These are phyloP conservation scores for Entrophospora sp. DNA, from an alignment of 192 early-diverging fungal species.

Conservation along the genomic window DNA sequence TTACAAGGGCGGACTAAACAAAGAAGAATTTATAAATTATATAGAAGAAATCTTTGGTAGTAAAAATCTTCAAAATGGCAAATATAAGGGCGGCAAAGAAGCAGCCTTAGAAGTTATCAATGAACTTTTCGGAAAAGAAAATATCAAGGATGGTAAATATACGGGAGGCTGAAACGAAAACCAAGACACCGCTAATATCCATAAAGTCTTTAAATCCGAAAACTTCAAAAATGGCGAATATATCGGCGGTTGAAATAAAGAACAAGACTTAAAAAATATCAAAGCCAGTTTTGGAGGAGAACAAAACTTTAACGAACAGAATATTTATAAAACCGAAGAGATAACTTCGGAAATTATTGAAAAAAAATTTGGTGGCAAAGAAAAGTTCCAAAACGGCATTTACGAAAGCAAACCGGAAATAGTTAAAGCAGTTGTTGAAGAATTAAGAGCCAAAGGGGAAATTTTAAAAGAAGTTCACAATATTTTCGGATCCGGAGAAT, in stretches of 20 bases:
- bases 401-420: background rate
- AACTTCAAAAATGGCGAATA: slow-evolving; percentile 1
- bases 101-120: background rate
- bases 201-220: background rate
- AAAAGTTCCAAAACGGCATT: background rate
- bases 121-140: background rate
- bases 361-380: background rate
- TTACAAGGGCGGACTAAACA: too few species aligned
- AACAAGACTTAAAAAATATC: background rate
- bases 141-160: background rate
- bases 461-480: background rate
- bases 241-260: slow-evolving; percentile 1
- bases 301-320: background rate
- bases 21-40: background rate
- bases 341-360: background rate
- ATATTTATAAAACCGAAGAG: background rate
- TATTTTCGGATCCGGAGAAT: background rate
- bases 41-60: background rate
- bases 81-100: background rate
- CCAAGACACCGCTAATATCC: background rate
- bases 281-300: too few species aligned
- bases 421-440: background rate
- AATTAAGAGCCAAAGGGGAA: background rate
- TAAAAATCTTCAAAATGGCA: background rate
- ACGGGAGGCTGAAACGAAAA: background rate